These are phyloP conservation scores for Effrenium voratum DNA, from an alignment of 73 alveolate genomes.

Conservation along the genomic window DNA sequence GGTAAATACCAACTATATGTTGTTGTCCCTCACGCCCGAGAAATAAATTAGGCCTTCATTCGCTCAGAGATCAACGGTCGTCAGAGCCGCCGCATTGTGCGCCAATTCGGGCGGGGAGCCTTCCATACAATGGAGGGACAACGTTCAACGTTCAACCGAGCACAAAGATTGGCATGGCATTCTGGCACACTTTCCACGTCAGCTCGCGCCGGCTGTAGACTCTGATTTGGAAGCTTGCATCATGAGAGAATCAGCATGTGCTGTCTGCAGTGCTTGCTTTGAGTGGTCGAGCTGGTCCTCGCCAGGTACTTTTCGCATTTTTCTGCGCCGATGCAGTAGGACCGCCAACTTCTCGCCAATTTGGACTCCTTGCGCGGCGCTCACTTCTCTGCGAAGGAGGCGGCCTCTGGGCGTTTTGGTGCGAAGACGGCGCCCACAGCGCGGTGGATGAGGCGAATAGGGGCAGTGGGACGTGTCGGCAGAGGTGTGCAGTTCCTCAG, in stretches of 20 bases:
- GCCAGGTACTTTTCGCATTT: conserved; percentile 65
- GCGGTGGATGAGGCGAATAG: not conserved
- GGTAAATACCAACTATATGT: no score
- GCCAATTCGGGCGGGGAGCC: no score
- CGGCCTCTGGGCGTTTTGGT: conserved; percentile 89
- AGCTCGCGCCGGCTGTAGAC: no score
- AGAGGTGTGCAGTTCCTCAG: not conserved
- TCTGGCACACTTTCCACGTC: no score
- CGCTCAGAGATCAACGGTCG: conserved; percentile 93
- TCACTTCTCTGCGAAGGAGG: not conserved
- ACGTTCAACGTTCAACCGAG: no score
- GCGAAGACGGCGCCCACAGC: conserved; percentile 47
- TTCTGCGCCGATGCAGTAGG: conserved; percentile 94
- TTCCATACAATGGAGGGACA: no score
- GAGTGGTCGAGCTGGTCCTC: no score
- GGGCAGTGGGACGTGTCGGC: not conserved
- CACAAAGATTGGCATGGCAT: no score
- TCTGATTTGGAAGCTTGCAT: no score
- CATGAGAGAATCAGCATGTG: no score
- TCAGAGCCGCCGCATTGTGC: conserved; percentile 80
- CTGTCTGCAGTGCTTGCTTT: conserved; percentile 3
- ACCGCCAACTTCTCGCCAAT: not conserved
- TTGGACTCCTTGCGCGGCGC: not conserved
- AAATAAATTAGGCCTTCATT: conserved; percentile 89
- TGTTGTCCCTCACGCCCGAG: no score